Evolutionary conservation across 2,329 filamentous ascomycete genomes (phyloP).

Genomic region (Incumbomyces delicatus): DNA sequence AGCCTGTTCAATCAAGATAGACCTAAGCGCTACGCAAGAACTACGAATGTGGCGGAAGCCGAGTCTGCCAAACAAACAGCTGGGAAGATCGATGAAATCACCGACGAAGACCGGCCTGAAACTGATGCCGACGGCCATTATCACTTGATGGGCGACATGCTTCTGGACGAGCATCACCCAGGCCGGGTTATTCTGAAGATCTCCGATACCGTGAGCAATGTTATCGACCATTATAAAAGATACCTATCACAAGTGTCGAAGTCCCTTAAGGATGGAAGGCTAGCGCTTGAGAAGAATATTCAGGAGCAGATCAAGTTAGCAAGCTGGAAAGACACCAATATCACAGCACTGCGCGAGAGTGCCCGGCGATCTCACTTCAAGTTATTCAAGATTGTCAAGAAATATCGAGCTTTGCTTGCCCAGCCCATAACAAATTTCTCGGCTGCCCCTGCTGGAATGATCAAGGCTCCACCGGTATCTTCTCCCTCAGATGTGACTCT

Average conservation of each 20-base stretch:
- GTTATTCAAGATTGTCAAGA: slow-evolving; percentile 80
- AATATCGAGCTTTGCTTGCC: slow-evolving; percentile 71
- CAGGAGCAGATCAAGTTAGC: slow-evolving; percentile 86
- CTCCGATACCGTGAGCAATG: slow-evolving; percentile 54
- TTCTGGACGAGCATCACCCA: slow-evolving; percentile 27
- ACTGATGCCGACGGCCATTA: slow-evolving; percentile 28
- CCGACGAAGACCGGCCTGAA: neutral
- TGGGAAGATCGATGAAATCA: neutral
- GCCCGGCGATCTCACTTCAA: slow-evolving; percentile 84
- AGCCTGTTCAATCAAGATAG: slow-evolving; percentile 37
- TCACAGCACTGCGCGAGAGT: slow-evolving; percentile 77
- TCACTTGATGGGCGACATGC: slow-evolving; percentile 46
- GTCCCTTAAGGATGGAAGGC: slow-evolving; percentile 56
- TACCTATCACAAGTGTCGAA: slow-evolving; percentile 60
- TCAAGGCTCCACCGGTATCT: slow-evolving; percentile 31
- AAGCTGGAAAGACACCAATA: slow-evolving; percentile 98
- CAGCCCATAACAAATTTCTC: slow-evolving; percentile 63
- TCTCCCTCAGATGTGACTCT: too few relatives aligned
- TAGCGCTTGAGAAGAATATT: slow-evolving; percentile 77
- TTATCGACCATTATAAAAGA: slow-evolving; percentile 63
- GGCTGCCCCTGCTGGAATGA: slow-evolving; percentile 44
- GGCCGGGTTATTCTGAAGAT: neutral
- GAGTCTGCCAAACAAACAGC: neutral
- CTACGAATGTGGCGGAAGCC: neutral
- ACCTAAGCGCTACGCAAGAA: slow-evolving; percentile 22